Evolutionary conservation across 2,329 filamentous ascomycete genomes (phyloP), one percentile per base, ranked within the genome.

Genomic region (Penicillium sp.): DNA sequence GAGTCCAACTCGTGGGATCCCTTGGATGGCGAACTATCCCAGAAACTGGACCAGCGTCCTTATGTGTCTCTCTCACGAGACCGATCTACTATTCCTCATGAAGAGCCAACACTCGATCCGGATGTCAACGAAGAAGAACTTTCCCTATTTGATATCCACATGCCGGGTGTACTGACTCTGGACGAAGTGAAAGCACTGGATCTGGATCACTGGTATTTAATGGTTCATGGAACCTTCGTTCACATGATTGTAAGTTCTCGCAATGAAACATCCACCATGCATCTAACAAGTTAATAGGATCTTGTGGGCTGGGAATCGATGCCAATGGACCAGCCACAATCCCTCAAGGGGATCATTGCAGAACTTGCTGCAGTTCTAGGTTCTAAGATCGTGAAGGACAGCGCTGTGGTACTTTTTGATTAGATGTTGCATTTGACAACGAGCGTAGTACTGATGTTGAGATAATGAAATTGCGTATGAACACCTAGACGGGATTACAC

Each of bases 21-120:
- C 1, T 59, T 72, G 6, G 66, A 70, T 35, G 63, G 63, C 13
- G 61, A 67, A 26, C 50, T 70, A 20, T 42, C 56, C 6, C 42
- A 60, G 22, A 67, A 67, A 38, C 61, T 73, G 12, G 62, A 70
- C 42, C 50, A 60, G 17, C 59, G 60, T 17, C 54, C 59, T 41
- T 73, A 71, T 41, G 64, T 72, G 10, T 72, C 69, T 6, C 54
- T 69, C 6, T 67, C 67, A 1, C 55, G 52, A 17, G 68, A 71
- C 29, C 54, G 56, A 20, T 44, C 45, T 25, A 42, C 52, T 5
- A 34, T 40, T 5, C 31, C 41, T 18, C n/a, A 41, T 5, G 23
- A 37, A 11, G 45, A 42, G 4, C 17, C 22, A 35, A 42, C 36
- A 6, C 29, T 16, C 23, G 51, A 54, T 2, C 34, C 39, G 8